phyloP scores from a whole-genome alignment of 768 basidiomycete genomes.

The Royoungia palumana region DNA sequence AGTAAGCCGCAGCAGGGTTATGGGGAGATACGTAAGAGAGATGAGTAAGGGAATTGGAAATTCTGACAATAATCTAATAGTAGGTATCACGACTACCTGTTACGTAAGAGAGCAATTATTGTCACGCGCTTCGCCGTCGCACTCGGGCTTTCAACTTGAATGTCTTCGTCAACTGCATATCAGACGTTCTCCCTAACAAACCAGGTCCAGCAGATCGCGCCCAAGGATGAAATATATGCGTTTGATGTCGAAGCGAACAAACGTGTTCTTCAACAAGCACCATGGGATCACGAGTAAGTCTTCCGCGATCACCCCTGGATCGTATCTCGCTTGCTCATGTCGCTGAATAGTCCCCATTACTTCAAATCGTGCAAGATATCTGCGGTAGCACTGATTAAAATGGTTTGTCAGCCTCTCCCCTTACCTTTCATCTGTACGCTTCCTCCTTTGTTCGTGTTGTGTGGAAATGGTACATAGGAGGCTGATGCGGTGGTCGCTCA shows the following conservation, averaged over 20 bases:
- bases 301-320: neutral
- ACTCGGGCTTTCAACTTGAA: neutral
- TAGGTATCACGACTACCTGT: too few relatives aligned
- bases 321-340: neutral
- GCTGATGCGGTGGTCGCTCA: slow-evolving; percentile 2
- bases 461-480: neutral
- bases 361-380: slow-evolving; percentile 94
- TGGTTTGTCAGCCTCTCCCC: slow-evolving; percentile 46
- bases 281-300: slow-evolving; percentile 86
- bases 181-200: slow-evolving; percentile 47
- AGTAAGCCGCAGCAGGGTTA: too few relatives aligned
- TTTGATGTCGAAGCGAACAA: slow-evolving; percentile 70
- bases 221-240: slow-evolving; percentile 77
- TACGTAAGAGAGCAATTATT: too few relatives aligned
- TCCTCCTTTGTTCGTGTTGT: neutral
- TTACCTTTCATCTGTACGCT: too few relatives aligned
- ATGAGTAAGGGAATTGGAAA: too few relatives aligned
- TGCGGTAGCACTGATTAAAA: slow-evolving; percentile 93
- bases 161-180: slow-evolving; percentile 56
- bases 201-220: slow-evolving; percentile 63
- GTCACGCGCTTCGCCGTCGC: too few relatives aligned
- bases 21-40: too few relatives aligned
- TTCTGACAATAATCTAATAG: too few relatives aligned
- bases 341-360: slow-evolving; percentile 58
- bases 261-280: slow-evolving; percentile 61